These are phyloP conservation scores for Jackrogersella minutella DNA, from an alignment of 495 filamentous ascomycete species.

Conservation along the genomic window DNA sequence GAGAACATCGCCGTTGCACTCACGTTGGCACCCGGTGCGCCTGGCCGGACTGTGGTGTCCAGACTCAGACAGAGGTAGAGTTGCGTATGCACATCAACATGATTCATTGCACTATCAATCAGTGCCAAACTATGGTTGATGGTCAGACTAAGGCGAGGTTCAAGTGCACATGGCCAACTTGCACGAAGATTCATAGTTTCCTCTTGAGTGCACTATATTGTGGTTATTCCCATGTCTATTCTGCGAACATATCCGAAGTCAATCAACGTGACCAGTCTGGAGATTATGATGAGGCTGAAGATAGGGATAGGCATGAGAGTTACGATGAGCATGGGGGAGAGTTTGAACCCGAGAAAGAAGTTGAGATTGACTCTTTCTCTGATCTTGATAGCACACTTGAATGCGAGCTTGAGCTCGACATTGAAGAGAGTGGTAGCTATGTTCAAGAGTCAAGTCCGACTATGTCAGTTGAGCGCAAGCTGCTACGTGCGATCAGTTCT, in stretches of 20 bases:
- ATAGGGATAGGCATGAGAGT: not conserved
- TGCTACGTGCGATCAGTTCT: no score
- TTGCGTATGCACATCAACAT: not conserved
- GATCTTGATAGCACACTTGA: not conserved
- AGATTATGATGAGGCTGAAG: not conserved
- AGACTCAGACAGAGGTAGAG: not conserved
- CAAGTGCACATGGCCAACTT: not conserved
- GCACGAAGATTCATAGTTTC: not conserved
- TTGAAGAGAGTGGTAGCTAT: no score
- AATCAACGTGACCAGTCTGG: not conserved
- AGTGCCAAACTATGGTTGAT: not conserved
- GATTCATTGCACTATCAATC: not conserved
- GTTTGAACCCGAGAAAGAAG: no score
- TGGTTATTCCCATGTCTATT: not conserved
- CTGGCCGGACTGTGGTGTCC: not conserved
- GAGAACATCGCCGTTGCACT: not conserved
- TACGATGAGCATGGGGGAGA: not conserved
- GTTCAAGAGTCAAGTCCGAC: no score
- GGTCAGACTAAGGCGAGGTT: not conserved
- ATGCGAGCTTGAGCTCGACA: not conserved
- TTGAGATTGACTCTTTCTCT: not conserved
- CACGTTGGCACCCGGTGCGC: not conserved
- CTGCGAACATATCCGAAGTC: not conserved
- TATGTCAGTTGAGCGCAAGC: no score
- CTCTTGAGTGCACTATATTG: not conserved